These are phyloP conservation scores for Suillus subluteus DNA, from an alignment of 768 basidiomycete species.

Conservation along the genomic window DNA sequence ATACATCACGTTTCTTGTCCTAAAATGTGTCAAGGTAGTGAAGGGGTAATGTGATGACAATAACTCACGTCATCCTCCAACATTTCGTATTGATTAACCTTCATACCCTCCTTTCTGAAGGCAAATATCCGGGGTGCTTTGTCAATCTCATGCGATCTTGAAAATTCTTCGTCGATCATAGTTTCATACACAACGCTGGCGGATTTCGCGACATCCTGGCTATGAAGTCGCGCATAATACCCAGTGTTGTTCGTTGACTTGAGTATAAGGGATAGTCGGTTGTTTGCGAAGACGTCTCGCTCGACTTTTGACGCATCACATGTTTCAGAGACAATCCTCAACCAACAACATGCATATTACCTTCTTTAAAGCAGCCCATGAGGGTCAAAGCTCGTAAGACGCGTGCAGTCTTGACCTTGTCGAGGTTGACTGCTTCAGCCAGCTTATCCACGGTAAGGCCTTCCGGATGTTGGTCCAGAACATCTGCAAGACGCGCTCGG, in stretches of 20 bases:
- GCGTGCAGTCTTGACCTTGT: conserved; percentile 33
- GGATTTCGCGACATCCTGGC: conserved; percentile 18
- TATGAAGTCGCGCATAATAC: conserved; percentile 11
- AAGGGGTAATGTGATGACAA: not conserved
- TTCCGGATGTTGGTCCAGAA: conserved; percentile 25
- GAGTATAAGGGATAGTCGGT: no score
- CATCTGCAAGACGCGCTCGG: conserved; percentile 32
- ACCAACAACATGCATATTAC: conserved; percentile 11
- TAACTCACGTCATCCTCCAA: conserved; percentile 25
- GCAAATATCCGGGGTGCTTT: conserved; percentile 28
- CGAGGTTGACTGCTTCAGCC: conserved; percentile 25
- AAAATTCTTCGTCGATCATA: conserved; percentile 29
- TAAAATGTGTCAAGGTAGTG: conserved; percentile 7
- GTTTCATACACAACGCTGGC: conserved; percentile 27
- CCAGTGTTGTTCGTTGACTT: no score
- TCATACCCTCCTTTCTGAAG: conserved; percentile 19
- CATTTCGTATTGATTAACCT: conserved; percentile 27
- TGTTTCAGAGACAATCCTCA: not conserved
- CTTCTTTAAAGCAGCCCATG: conserved; percentile 36
- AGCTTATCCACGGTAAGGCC: conserved; percentile 34
- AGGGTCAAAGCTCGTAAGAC: conserved; percentile 35
- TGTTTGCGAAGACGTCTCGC: no score
- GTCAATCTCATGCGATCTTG: conserved; percentile 24
- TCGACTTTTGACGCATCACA: no score
- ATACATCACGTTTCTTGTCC: conserved; percentile 22